Conservation (phyloP, 106 monocot genomes). For the Hemerocallis citrina region DNA sequence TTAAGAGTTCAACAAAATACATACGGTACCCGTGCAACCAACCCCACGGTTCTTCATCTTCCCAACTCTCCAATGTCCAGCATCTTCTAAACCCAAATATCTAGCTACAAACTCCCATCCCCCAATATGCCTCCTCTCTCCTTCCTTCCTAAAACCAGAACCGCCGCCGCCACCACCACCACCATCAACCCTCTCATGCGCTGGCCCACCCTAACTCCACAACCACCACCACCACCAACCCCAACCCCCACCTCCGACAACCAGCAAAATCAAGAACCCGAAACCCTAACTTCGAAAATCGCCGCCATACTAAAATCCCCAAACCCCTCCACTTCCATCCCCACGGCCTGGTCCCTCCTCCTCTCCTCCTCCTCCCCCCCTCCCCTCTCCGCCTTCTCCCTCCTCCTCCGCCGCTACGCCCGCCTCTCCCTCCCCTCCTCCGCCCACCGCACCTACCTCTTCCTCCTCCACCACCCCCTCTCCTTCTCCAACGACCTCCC, state of each 20-base stretch:
- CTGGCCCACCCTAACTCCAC: conserved; percentile 6
- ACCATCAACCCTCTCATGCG: conserved; percentile 25
- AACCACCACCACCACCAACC: background rate
- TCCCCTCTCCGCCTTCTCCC: conserved; percentile 26
- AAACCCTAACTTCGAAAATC: background rate
- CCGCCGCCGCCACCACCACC: background rate
- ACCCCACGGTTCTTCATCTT: no score
- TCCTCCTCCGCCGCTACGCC: conserved; percentile 62
- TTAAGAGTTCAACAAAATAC: no score
- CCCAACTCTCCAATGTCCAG: no score
- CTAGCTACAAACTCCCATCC: no score
- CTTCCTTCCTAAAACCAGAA: no score
- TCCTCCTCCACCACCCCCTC: conserved; percentile 6
- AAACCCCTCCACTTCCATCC: conserved; percentile 28
- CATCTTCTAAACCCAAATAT: no score
- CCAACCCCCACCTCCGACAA: background rate
- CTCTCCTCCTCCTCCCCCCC: conserved; percentile 18
- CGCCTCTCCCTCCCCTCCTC: conserved; percentile 35
- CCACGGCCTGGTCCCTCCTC: conserved; percentile 47
- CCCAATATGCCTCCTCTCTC: no score
- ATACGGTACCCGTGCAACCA: no score
- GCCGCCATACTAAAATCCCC: conserved; percentile 2
- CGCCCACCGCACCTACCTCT: conserved; percentile 34
- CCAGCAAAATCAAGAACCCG: background rate
- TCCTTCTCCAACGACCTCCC: conserved; percentile 12